Evolutionary conservation across 305 asterid genomes (phyloP).

Genomic region (Solanum hybrid): DNA sequence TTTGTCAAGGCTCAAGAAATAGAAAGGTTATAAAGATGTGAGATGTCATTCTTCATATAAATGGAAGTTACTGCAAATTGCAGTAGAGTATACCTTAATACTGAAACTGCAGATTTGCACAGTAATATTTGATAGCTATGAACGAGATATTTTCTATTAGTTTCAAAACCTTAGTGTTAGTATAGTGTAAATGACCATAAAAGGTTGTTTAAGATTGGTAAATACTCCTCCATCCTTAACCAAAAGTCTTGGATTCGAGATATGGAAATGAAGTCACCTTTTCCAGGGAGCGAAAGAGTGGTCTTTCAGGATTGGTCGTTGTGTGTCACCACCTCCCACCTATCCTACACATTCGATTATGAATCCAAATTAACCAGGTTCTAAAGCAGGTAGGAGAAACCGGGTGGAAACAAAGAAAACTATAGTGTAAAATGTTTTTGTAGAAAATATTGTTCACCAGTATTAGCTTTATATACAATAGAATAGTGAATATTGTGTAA

Average conservation of each 20-base stretch:
- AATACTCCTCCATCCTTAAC: background rate
- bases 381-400: background rate
- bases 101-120: no score
- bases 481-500: background rate
- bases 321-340: no score
- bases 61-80: no score
- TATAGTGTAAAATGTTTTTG: background rate
- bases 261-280: background rate
- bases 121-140: background rate
- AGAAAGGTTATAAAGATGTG: no score
- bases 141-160: background rate
- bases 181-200: background rate
- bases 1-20: no score
- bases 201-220: background rate
- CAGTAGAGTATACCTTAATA: no score
- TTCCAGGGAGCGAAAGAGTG: background rate
- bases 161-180: background rate
- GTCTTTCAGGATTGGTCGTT: no score
- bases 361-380: background rate
- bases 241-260: background rate
- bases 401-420: background rate
- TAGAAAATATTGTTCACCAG: background rate
- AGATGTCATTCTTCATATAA: no score
- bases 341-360: no score
- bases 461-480: background rate